These are phyloP conservation scores for Cyclotella baltica DNA, from an alignment of 108 stramenopile genomes.

Conservation along the genomic window DNA sequence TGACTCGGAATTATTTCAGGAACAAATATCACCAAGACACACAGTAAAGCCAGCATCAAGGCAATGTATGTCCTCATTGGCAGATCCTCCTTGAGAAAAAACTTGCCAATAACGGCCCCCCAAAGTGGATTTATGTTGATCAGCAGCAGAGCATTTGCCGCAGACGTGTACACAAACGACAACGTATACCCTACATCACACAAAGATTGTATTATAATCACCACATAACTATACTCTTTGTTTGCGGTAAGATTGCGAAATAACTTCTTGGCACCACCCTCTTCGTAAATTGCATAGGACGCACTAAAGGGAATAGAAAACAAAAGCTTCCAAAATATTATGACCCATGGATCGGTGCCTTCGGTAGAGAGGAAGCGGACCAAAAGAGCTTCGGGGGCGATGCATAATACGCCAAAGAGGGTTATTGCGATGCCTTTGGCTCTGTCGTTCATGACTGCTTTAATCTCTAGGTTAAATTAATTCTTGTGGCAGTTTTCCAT, in stretches of 20 bases:
- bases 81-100: conserved; percentile 8
- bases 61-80: conserved; percentile 7
- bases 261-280: conserved; percentile 6
- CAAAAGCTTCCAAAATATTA: conserved; percentile 38
- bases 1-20: conserved; percentile 9
- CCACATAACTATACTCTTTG: not conserved
- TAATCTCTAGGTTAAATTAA: too few relatives aligned
- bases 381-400: conserved; percentile 24
- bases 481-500: too few relatives aligned
- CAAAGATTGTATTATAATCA: not conserved
- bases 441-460: conserved; percentile 22
- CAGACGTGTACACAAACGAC: conserved; percentile 18
- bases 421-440: conserved; percentile 16
- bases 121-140: conserved; percentile 23
- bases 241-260: not conserved
- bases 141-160: conserved; percentile 19
- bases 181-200: conserved; percentile 17
- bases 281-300: conserved; percentile 6
- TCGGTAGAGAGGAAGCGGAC: conserved; percentile 2
- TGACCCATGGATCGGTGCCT: conserved; percentile 6
- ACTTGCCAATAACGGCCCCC: conserved; percentile 13
- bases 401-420: conserved; percentile 15
- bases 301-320: not conserved
- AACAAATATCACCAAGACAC: conserved; percentile 21
- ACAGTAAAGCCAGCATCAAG: conserved; percentile 7